These are phyloP conservation scores for Monosporascus ibericus DNA, from an alignment of 2,329 filamentous ascomycete species.

Conservation along the genomic window DNA sequence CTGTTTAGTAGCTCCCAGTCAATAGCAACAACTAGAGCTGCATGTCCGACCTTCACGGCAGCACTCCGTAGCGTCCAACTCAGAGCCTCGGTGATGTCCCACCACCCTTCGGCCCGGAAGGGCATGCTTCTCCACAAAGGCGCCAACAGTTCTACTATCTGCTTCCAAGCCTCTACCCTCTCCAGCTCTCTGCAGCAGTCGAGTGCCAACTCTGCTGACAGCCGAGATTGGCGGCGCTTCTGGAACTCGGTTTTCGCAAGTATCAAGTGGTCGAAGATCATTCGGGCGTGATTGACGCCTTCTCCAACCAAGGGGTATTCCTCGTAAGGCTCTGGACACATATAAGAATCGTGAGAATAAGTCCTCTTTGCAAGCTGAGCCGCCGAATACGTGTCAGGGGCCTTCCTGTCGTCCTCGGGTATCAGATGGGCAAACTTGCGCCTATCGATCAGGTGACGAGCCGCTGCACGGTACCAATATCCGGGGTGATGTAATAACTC, in stretches of 20 bases:
- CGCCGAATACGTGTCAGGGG: constrained; percentile 41
- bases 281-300: constrained; percentile 48
- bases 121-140: constrained; percentile 52
- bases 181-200: constrained; percentile 52
- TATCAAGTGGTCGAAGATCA: constrained; percentile 48
- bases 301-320: constrained; percentile 47
- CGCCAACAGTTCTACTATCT: constrained; percentile 46
- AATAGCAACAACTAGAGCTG: constrained; percentile 52
- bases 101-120: constrained; percentile 55
- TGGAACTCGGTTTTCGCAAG: constrained; percentile 49
- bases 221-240: constrained; percentile 44
- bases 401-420: constrained; percentile 51
- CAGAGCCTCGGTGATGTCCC: constrained; percentile 52
- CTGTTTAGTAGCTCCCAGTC: constrained; percentile 60
- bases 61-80: constrained; percentile 55
- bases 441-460: constrained; percentile 49
- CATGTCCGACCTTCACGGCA: constrained; percentile 45
- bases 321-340: constrained; percentile 58
- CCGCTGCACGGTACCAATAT: constrained; percentile 60
- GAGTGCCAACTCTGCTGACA: constrained; percentile 50
- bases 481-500: constrained; percentile 60
- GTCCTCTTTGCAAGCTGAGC: constrained; percentile 42
- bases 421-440: constrained; percentile 49
- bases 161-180: constrained; percentile 43
- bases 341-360: constrained; percentile 59